Percentiles rank a stretch among this genome's conserved stretches.
phyloP scores from a whole-genome alignment of 306 rosid species.

The Trifolium pratense region DNA sequence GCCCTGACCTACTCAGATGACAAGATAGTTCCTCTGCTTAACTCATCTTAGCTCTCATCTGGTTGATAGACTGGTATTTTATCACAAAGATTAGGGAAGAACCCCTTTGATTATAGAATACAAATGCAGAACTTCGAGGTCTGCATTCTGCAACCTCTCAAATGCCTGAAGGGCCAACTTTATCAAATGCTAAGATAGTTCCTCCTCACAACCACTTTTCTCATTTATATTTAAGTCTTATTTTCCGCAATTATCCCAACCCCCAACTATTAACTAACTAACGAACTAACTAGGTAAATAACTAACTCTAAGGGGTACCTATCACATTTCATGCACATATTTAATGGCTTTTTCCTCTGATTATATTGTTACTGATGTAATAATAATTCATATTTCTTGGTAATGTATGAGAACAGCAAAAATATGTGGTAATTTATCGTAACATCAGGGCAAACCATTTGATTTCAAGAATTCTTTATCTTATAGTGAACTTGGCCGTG shows the following conservation, averaged over 20 bases:
- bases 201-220: conserved; percentile 7
- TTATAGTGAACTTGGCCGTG: background rate
- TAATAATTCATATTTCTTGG: background rate
- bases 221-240: background rate
- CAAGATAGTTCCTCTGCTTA: background rate
- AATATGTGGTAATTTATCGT: background rate
- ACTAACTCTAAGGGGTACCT: background rate
- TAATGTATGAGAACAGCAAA: background rate
- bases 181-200: background rate
- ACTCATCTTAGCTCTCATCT: background rate
- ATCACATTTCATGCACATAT: conserved; percentile 1
- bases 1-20: background rate
- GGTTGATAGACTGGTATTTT: background rate
- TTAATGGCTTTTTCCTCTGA: background rate
- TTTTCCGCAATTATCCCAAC: background rate
- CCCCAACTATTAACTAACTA: background rate
- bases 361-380: conserved; percentile 6
- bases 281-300: background rate
- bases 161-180: background rate
- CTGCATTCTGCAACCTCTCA: background rate
- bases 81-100: background rate
- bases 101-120: background rate
- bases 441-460: conserved; percentile 14
- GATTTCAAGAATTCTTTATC: conserved; percentile 8
- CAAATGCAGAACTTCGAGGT: background rate